Evolutionary conservation across 2,329 filamentous ascomycete species (phyloP).

Genomic region (Fusarium napiforme): DNA sequence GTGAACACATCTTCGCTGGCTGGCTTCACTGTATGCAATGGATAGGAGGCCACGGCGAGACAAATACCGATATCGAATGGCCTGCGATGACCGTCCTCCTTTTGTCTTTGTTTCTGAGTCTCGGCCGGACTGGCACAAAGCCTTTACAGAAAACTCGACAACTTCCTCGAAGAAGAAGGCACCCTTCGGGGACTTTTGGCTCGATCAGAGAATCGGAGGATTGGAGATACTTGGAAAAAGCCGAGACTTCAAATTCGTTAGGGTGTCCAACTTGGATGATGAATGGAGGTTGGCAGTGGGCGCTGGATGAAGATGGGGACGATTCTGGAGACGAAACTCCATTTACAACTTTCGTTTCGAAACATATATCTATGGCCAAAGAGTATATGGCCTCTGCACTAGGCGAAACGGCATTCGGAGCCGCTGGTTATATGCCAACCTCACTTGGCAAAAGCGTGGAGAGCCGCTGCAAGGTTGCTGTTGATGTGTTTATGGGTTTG

Average conservation of each 20-base stretch:
- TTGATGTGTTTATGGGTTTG: slow-evolving; percentile 78
- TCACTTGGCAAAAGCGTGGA: slow-evolving; percentile 63
- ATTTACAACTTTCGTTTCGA: slow-evolving; percentile 57
- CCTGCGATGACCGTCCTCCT: slow-evolving; percentile 73
- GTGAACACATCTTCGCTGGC: slow-evolving; percentile 70
- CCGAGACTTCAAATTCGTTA: slow-evolving; percentile 60
- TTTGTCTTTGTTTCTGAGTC: slow-evolving; percentile 70
- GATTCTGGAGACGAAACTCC: slow-evolving; percentile 42
- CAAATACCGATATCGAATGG: slow-evolving; percentile 71
- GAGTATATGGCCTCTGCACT: slow-evolving; percentile 71
- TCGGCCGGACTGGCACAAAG: slow-evolving; percentile 56
- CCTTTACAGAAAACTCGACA: slow-evolving; percentile 41
- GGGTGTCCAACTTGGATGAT: slow-evolving; percentile 68
- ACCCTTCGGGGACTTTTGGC: slow-evolving; percentile 51
- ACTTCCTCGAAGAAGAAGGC: slow-evolving; percentile 48
- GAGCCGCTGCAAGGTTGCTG: slow-evolving; percentile 68
- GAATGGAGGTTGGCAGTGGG: slow-evolving; percentile 76
- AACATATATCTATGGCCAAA: slow-evolving; percentile 68
- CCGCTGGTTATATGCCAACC: slow-evolving; percentile 73
- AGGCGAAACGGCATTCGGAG: slow-evolving; percentile 66
- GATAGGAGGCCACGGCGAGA: slow-evolving; percentile 63
- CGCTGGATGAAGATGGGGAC: slow-evolving; percentile 65
- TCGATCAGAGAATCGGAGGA: slow-evolving; percentile 53
- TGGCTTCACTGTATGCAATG: slow-evolving; percentile 82
- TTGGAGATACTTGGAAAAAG: slow-evolving; percentile 60